Percentiles rank a stretch among this genome's conserved stretches.
phyloP scores from a whole-genome alignment of 2,329 filamentous ascomycete genomes.

The Fusarium nodosum region DNA sequence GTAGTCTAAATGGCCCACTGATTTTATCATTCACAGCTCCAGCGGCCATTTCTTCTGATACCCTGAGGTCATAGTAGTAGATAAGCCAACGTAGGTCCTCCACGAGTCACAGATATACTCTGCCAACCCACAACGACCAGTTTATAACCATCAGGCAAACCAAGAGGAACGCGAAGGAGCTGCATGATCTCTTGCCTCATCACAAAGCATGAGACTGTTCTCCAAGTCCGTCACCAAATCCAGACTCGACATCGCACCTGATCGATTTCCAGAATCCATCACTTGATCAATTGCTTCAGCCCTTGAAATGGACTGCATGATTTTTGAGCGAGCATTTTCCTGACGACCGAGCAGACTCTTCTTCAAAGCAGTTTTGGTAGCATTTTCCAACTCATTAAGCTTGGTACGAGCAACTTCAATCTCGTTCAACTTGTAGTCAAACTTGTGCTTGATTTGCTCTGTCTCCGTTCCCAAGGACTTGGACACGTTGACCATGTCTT shows the following conservation, averaged over 20 bases:
- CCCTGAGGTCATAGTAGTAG: no score
- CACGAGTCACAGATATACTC: no score
- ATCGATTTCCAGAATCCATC: accelerated
- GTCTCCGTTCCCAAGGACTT: background rate
- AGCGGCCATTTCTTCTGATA: no score
- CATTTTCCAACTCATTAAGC: background rate
- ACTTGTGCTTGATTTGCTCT: accelerated
- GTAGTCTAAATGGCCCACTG: no score
- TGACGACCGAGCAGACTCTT: background rate
- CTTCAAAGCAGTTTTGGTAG: accelerated
- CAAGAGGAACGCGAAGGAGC: background rate
- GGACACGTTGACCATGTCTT: accelerated
- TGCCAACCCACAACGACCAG: background rate
- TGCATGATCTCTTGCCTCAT: background rate
- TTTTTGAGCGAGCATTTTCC: background rate
- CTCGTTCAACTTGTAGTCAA: background rate
- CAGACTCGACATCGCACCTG: background rate
- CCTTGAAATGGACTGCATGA: background rate
- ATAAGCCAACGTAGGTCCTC: no score
- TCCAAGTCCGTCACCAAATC: constrained; percentile 11
- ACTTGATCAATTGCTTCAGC: background rate
- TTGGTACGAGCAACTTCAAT: background rate
- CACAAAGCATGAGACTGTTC: background rate
- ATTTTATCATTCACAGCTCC: no score
- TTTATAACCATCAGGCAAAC: background rate